Percentiles rank a stretch among this genome's conserved stretches.
Conservation (phyloP, 768 basidiomycete species). For the Xerocomellus chrysenteron region DNA sequence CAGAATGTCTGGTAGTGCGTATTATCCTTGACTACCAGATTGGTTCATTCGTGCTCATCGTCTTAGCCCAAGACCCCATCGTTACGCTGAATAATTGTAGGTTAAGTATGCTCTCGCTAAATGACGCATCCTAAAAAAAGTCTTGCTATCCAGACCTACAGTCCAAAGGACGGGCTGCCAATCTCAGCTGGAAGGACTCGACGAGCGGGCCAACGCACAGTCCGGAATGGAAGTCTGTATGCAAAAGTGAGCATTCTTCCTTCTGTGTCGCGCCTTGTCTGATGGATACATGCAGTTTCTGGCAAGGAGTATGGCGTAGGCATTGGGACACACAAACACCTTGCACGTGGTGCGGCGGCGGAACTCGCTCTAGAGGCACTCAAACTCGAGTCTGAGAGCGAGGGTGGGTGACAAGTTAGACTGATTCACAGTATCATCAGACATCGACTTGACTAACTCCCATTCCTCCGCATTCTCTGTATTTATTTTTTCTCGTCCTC, state of each 20-base stretch:
- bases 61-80: conserved; percentile 28
- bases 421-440: not conserved
- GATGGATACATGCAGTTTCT: conserved; percentile 41
- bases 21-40: not conserved
- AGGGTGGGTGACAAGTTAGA: conserved; percentile 12
- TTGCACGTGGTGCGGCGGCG: conserved; percentile 46
- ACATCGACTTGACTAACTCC: not conserved
- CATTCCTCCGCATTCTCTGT: not conserved
- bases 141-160: conserved; percentile 50
- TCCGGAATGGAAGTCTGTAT: conserved; percentile 54
- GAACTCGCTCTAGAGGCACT: conserved; percentile 37
- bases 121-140: not conserved
- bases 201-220: conserved; percentile 43
- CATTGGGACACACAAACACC: conserved; percentile 49
- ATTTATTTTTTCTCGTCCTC: conserved; percentile 7
- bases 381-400: conserved; percentile 21
- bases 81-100: conserved; percentile 44
- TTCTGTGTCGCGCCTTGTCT: conserved; percentile 12
- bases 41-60: conserved; percentile 11
- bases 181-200: conserved; percentile 57
- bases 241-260: conserved; percentile 48
- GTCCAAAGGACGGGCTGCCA: conserved; percentile 36
- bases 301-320: conserved; percentile 50
- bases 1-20: conserved; percentile 25
- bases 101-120: conserved; percentile 7